Base-by-base conservation (phyloP, 78 protist genomes). In the Dictyostelium intermedium region DNA sequence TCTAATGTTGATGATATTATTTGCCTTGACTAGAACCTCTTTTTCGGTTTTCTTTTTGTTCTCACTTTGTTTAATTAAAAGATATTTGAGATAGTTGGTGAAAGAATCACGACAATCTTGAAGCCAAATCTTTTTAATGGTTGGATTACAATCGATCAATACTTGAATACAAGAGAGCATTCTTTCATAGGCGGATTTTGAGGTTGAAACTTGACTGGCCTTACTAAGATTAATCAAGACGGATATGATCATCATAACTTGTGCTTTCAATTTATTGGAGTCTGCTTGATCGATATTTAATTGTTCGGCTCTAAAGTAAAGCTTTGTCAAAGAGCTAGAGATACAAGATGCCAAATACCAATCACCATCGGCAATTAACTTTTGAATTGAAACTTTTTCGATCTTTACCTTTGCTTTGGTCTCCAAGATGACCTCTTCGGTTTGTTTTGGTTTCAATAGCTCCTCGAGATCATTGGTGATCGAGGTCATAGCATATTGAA, bases 121-220 rank as follows among this genome's bases (percentile, higher is more conserved):
- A 2, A 92, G 30, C 91, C 86, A 82, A 13, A 87, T 87, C 50
- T 77, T 70, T 50, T 43, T 47, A n/a, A 95, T 27, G 2, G 2
- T 30, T 56, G 34, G 50, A 39, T 37, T 20, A 37, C 72, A 82
- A 34, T 84, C 84, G 14, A 93, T 72, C 13, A 98, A 95, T 16
- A 93, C 30, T 56, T 73, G 34, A 16, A 97, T 11, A 95, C 96
- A 96, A 10, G 69, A 34, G n/a, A 66, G 0, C 73, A 98, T 50
- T n/a, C 99, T 77, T 45, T 97, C 99, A 37, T 79, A 89, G 23
- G 93, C 83, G 0, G 86, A 77, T 79, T 69, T 82, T 10, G 93
- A 79, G 1, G 93, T 82, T 14, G 93, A 89, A 39, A 56, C 77
- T 72, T 74, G 91, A 34, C 11, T 70, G 81, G 81, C 34, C 43